Conservation (phyloP, 306 rosid species). For the Calophaca sinica region DNA sequence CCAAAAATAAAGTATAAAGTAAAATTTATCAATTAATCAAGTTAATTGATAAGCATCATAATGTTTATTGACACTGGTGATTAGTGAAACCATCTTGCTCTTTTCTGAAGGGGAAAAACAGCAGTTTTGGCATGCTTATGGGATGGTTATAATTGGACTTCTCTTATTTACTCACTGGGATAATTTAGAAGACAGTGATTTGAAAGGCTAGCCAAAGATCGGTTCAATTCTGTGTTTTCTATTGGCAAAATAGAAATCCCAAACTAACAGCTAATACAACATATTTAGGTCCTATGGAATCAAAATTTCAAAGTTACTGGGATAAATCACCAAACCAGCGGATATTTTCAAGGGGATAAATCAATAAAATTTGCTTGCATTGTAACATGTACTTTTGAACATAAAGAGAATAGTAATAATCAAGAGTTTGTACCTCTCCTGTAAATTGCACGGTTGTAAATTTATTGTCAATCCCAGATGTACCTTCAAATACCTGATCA, state of each 20-base stretch:
- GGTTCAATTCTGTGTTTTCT: slow-evolving; percentile 15
- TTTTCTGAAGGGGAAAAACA: background rate
- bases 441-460: slow-evolving; percentile 98
- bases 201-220: slow-evolving; percentile 5
- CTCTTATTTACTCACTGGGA: background rate
- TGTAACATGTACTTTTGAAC: slow-evolving; percentile 13
- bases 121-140: slow-evolving; percentile 11
- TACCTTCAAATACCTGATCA: slow-evolving; percentile 95
- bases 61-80: background rate
- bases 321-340: slow-evolving; percentile 9
- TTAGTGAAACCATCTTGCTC: slow-evolving; percentile 4
- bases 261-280: slow-evolving; percentile 16
- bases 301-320: background rate
- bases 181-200: slow-evolving; percentile 17
- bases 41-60: background rate
- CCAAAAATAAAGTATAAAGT: slow-evolving; percentile 16
- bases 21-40: slow-evolving; percentile 12
- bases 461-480: slow-evolving; percentile 99
- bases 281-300: background rate
- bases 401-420: slow-evolving; percentile 32
- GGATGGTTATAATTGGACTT: slow-evolving; percentile 22
- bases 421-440: slow-evolving; percentile 80
- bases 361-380: background rate
- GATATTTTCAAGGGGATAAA: background rate
- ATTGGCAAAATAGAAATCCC: background rate